Percentiles rank a stretch among this genome's conserved stretches.
Conservation (phyloP, 129 eudicot species). For the Chrysanthemum makinoi region DNA sequence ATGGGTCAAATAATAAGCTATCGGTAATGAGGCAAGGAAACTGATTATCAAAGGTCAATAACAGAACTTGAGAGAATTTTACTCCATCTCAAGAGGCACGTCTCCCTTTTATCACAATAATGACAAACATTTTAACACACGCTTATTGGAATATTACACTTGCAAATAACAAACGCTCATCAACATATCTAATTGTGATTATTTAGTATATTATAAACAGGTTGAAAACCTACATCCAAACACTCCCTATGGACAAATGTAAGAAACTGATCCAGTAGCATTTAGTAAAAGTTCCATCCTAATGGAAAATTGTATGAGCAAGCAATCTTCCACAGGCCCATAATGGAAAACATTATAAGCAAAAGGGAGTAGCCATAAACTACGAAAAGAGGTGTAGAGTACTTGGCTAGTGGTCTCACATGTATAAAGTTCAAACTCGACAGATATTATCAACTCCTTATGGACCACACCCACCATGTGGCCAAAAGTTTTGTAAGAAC, state of each 20-base stretch:
- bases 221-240: not conserved
- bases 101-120: not conserved
- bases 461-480: not conserved
- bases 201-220: not conserved
- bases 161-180: not conserved
- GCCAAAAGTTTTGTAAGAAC: not conserved
- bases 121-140: not conserved
- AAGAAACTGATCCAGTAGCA: not conserved
- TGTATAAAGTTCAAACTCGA: not conserved
- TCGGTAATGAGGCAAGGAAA: not conserved
- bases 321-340: not conserved
- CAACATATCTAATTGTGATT: not conserved
- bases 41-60: not conserved
- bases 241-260: not conserved
- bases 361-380: not conserved
- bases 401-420: not conserved
- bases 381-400: too few relatives aligned
- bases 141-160: not conserved
- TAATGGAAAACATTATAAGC: not conserved
- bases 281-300: slow-evolving; percentile 1
- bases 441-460: not conserved
- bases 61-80: not conserved
- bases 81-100: not conserved
- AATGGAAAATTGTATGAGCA: not conserved
- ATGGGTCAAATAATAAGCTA: not conserved